Conservation (phyloP, 169 alveolate genomes). For the Theileria annulata region DNA sequence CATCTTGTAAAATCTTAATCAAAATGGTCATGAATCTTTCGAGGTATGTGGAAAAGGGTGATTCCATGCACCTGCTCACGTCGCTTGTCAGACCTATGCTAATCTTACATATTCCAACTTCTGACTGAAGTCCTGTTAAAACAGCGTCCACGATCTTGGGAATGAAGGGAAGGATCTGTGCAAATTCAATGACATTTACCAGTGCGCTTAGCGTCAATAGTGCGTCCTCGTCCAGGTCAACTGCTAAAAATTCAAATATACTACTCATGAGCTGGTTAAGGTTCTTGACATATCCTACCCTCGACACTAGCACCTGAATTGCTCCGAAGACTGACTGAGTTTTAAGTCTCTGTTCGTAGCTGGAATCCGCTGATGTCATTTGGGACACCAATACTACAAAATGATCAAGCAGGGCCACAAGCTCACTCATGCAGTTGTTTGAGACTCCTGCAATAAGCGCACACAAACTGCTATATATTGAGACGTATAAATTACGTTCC, state of each 20-base stretch:
- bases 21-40: slow-evolving; percentile 65
- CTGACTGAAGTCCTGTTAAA: slow-evolving; percentile 37
- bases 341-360: slow-evolving; percentile 61
- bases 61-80: slow-evolving; percentile 77
- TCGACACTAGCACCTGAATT: slow-evolving; percentile 71
- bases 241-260: slow-evolving; percentile 33
- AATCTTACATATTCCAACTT: slow-evolving; percentile 62
- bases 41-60: slow-evolving; percentile 66
- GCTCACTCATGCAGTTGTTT: slow-evolving; percentile 51
- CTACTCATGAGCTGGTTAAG: slow-evolving; percentile 58
- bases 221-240: slow-evolving; percentile 78
- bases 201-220: slow-evolving; percentile 81
- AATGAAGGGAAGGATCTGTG: slow-evolving; percentile 46
- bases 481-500: slow-evolving; percentile 70
- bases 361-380: slow-evolving; percentile 54
- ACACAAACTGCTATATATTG: slow-evolving; percentile 72
- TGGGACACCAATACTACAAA: slow-evolving; percentile 64
- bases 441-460: slow-evolving; percentile 70
- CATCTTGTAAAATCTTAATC: slow-evolving; percentile 66
- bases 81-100: slow-evolving; percentile 84
- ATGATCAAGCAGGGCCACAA: slow-evolving; percentile 67
- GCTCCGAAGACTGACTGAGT: slow-evolving; percentile 71
- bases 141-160: slow-evolving; percentile 63
- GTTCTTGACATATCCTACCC: slow-evolving; percentile 66
- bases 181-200: slow-evolving; percentile 71